Evolutionary conservation across 164 flowering plant species (phyloP).

Genomic region (Berberis thunbergii): DNA sequence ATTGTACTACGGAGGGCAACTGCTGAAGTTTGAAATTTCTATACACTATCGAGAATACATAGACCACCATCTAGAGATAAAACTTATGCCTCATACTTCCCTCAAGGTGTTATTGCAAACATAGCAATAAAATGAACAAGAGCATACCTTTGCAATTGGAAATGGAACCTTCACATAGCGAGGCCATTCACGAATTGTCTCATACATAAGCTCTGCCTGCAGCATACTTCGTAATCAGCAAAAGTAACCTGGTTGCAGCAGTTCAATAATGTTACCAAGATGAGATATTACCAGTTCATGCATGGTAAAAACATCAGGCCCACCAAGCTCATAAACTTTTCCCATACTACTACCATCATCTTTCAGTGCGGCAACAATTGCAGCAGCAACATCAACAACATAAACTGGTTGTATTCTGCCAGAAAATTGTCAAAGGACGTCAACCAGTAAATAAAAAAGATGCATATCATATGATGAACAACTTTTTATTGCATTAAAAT

Average conservation of each 20-base stretch:
- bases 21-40: no score
- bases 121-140: not conserved
- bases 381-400: conserved; percentile 92
- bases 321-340: conserved; percentile 88
- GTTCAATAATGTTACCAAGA: not conserved
- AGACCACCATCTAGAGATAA: not conserved
- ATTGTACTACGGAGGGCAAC: no score
- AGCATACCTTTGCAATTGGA: conserved; percentile 77
- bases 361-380: conserved; percentile 68
- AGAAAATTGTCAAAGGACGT: not conserved
- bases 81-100: not conserved
- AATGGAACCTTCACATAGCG: conserved; percentile 85
- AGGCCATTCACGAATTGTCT: conserved; percentile 85
- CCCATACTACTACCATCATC: conserved; percentile 96
- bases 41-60: no score
- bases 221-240: conserved; percentile 12
- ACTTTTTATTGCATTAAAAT: not conserved
- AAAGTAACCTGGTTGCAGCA: not conserved
- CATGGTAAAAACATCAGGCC: conserved; percentile 72
- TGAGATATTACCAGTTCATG: conserved; percentile 59
- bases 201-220: conserved; percentile 93
- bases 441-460: conserved; percentile 2
- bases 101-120: not conserved
- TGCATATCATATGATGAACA: not conserved
- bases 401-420: conserved; percentile 90